Base-by-base conservation (phyloP, 2,329 filamentous ascomycete species). In the Talaromyces funiculosus region DNA sequence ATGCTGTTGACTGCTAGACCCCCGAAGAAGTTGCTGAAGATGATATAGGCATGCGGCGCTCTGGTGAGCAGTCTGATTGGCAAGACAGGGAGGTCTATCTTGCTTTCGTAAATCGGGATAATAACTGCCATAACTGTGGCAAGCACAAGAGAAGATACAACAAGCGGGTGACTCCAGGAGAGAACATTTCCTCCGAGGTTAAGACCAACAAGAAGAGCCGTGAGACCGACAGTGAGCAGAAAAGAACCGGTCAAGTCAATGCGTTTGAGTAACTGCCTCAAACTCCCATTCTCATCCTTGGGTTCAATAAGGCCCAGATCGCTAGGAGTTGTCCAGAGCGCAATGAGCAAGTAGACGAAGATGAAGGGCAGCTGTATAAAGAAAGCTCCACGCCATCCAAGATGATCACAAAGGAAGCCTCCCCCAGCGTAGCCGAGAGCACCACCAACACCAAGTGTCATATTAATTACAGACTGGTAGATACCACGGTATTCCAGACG, bases 401-500 rank as follows among this genome's bases (percentile, higher is more conserved):
- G 67, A 10, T 66, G 67, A 57, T 77, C 75, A 55, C 74, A 76
- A 16, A 77, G 63, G 58, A 72, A 70, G 8, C 75, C 75, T 33
- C 75, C 75, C 37, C 74, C 72, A 0, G 73, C 73, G 24, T 75
- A 68, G 2, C 75, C 75, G 4, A 75, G 63, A 35, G 70, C 75
- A n/a, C 73, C 68, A 14, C 74, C 75, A 14, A 67, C 64, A 1
- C 75, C 75, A 4, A 74, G 67, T 29, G 66, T 69, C 8, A 77
- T 64, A 26, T 78, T 78, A 55, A 77, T 68, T 53, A 76, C 76
- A 1, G 75, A 77, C 62, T 77, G 75, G 59, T 77, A 77, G 53
- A 76, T 67, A 1, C 74, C 75, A 26, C 75, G 72, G 58, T 80
- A 87, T 77, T 90, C 85, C 58, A 92, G 86, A 3, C 85, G 87